These are phyloP conservation scores for Coffea canephora DNA, from an alignment of 257 asterid genomes.

Conservation along the genomic window DNA sequence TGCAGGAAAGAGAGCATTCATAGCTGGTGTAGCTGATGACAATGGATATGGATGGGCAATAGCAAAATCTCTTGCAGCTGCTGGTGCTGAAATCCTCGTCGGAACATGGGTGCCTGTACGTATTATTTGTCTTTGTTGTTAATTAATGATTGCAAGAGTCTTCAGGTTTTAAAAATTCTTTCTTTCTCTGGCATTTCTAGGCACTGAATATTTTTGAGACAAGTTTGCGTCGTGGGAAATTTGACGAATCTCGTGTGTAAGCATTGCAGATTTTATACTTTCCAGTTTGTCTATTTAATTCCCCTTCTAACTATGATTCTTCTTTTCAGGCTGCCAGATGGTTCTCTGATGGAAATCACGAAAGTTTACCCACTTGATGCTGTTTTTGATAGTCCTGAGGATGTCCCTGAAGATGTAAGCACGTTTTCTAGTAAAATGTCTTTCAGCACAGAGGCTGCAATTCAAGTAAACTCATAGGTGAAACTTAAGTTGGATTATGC, in stretches of 20 bases:
- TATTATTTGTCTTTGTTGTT: slow-evolving; percentile 16
- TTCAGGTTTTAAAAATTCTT: not conserved
- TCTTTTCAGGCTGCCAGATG: slow-evolving; percentile 78
- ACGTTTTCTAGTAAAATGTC: slow-evolving; percentile 3
- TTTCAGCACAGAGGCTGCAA: not conserved
- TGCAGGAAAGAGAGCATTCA: slow-evolving; percentile 94
- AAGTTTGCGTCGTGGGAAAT: slow-evolving; percentile 90
- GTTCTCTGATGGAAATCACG: slow-evolving; percentile 89
- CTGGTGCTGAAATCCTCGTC: slow-evolving; percentile 94
- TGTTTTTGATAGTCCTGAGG: slow-evolving; percentile 79
- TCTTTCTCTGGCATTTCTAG: slow-evolving; percentile 32
- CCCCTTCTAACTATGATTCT: slow-evolving; percentile 17
- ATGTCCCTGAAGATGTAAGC: slow-evolving; percentile 96
- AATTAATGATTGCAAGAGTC: not conserved
- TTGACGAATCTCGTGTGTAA: slow-evolving; percentile 89
- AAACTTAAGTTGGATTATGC: slow-evolving; percentile 28
- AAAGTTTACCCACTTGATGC: slow-evolving; percentile 96
- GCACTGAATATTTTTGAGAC: slow-evolving; percentile 89
- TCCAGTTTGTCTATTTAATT: slow-evolving; percentile 5
- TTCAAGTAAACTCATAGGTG: not conserved
- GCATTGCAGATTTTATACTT: slow-evolving; percentile 14
- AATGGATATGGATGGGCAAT: slow-evolving; percentile 99
- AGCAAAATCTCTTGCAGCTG: slow-evolving; percentile 93
- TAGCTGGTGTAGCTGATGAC: slow-evolving; percentile 95
- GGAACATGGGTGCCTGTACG: slow-evolving; percentile 99